phyloP scores from a whole-genome alignment of 176 grass and related monocot genomes.

The Bolboschoenus planiculmis region DNA sequence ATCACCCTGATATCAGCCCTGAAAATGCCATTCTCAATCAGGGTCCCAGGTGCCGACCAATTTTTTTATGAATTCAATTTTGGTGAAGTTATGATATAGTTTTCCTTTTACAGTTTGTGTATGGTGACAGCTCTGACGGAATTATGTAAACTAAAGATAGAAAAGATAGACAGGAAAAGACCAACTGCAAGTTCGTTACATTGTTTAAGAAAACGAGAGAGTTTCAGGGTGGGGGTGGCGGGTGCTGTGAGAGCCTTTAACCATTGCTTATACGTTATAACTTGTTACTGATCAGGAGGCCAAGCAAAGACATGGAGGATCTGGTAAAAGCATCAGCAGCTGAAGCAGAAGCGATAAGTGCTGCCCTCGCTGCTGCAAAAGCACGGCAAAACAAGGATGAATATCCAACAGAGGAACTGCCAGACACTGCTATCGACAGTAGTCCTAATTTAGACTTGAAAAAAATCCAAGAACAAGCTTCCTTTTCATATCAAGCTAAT shows the following conservation, averaged over 20 bases:
- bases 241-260: background rate
- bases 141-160: background rate
- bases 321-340: constrained; percentile 53
- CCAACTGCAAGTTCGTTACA: background rate
- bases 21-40: constrained; percentile 75
- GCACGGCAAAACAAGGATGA: constrained; percentile 40
- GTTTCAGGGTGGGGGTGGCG: background rate
- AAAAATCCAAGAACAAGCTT: constrained; percentile 29
- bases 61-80: background rate
- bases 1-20: constrained; percentile 81
- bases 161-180: background rate
- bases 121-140: background rate
- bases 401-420: background rate
- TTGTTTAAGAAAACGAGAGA: background rate
- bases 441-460: constrained; percentile 29
- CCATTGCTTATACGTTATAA: background rate
- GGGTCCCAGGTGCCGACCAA: constrained; percentile 55
- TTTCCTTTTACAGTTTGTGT: background rate
- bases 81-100: background rate
- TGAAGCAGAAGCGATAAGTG: constrained; percentile 53
- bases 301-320: constrained; percentile 42
- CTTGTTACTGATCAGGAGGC: constrained; percentile 30
- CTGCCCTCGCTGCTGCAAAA: constrained; percentile 44
- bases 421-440: constrained; percentile 25
- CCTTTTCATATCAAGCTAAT: constrained; percentile 11